phyloP scores from a whole-genome alignment of 2,329 filamentous ascomycete species.

The Hypoxylon sp. region DNA sequence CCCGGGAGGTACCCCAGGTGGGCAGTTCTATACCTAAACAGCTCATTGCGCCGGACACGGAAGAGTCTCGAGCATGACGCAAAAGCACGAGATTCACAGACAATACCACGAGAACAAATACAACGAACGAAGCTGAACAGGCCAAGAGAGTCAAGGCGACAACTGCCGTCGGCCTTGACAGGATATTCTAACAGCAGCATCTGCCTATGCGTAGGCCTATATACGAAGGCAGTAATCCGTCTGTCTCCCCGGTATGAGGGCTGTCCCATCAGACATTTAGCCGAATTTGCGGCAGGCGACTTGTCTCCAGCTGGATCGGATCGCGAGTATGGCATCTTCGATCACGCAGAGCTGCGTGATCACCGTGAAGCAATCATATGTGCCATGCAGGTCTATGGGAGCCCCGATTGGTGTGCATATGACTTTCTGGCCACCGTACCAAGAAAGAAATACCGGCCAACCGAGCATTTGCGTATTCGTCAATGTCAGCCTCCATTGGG shows the following conservation, averaged over 20 bases:
- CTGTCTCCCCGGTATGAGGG: not conserved
- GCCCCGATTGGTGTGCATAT: constrained; percentile 18
- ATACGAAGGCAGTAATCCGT: not conserved
- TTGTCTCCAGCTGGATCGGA: constrained; percentile 11
- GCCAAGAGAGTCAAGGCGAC: not conserved
- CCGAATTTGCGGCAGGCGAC: constrained; percentile 7
- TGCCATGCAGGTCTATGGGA: not conserved
- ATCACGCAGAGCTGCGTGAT: constrained; percentile 34
- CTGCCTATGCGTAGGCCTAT: not conserved
- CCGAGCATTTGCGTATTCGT: not conserved
- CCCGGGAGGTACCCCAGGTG: too few species aligned
- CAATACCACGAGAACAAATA: not conserved
- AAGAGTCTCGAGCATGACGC: not conserved
- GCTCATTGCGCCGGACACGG: not conserved
- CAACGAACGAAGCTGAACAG: not conserved
- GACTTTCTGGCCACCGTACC: not conserved
- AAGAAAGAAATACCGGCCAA: constrained; percentile 22
- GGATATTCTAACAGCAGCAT: not conserved
- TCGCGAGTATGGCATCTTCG: constrained; percentile 23
- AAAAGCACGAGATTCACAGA: not conserved
- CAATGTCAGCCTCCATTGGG: constrained; percentile 21
- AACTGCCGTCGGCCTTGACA: constrained; percentile 24
- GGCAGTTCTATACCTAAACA: too few species aligned
- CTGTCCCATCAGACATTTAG: constrained; percentile 16
- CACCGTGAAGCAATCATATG: constrained; percentile 5